Conservation (phyloP, 192 early-diverging fungal species). For the Coemansia sp. region DNA sequence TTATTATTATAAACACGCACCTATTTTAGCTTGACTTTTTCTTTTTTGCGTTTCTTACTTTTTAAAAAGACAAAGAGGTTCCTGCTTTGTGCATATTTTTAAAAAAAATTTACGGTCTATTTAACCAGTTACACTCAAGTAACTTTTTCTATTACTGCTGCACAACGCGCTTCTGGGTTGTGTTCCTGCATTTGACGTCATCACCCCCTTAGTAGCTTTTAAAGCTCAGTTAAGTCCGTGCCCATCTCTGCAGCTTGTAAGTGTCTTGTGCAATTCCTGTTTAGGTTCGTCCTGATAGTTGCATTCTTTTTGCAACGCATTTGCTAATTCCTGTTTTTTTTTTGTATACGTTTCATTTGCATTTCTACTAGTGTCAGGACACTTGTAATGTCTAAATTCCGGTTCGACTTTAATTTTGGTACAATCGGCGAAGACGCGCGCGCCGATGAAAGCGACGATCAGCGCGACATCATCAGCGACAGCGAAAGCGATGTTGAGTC, state of each 20-base stretch:
- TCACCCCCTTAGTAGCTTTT: not conserved
- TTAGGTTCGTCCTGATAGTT: not conserved
- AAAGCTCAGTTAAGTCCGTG: not conserved
- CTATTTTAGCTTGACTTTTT: not conserved
- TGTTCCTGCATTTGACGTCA: not conserved
- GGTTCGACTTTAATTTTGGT: slow-evolving; percentile 42
- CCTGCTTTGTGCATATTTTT: not conserved
- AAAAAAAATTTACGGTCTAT: not conserved
- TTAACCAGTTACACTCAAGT: not conserved
- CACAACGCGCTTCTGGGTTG: not conserved
- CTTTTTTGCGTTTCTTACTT: not conserved
- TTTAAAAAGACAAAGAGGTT: not conserved
- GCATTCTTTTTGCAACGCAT: not conserved
- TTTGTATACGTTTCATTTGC: not conserved
- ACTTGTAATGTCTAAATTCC: slow-evolving; percentile 15
- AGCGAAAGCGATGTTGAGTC: slow-evolving; percentile 32
- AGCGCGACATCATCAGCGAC: slow-evolving; percentile 22
- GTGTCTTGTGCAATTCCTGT: not conserved
- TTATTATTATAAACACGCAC: not conserved
- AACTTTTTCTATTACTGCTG: not conserved
- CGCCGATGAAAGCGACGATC: slow-evolving; percentile 14
- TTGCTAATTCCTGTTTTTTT: not conserved
- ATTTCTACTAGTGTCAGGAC: not conserved
- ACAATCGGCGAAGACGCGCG: slow-evolving; percentile 9
- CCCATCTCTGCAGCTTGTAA: not conserved